Base-by-base conservation (phyloP, 1,284 basidiomycete genomes). In the Puccinia brachypodii region DNA sequence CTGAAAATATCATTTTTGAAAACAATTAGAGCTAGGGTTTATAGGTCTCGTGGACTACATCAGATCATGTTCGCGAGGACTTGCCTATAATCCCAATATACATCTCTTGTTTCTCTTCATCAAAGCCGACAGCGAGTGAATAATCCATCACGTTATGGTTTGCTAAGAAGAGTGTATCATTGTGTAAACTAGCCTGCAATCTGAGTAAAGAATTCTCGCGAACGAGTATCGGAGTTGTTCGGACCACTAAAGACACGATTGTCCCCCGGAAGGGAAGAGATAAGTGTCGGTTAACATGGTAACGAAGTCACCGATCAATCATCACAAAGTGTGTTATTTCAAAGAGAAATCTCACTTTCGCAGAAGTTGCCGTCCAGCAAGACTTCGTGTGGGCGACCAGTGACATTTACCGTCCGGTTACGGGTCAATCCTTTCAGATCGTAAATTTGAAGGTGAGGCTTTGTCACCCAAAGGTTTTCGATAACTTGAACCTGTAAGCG, bases 81-180 rank as follows among this genome's bases (percentile, higher is more conserved):
- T 76, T 75, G 56, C 80, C 80, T 66, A 82, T 82, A 22, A 82
- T 82, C 13, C 80, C 80, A 13, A 82, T 60, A 71, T 82, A 82
- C 58, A 82, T 58, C 38, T 82, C 73, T 50, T 82, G 72, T 28
- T 64, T 75, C 47, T 82, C 73, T 58, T 76, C 47, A 86, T 97
- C 95, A 19, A 99, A 92, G 22, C 96, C 97, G 33, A 96, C 94
- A 58, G 99, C 92, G 22, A 99, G 89, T 28, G 96, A 98, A 87
- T 99, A 99, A 87, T 99, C 97, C 97, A 99, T 99, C 79, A 98
- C 94, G 86, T 98, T 97, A 84, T 98, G 92, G 83, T 96, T 94
- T 13, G 94, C 92, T 68, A 99, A 88, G 88, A 99, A 99, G 3
- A 89, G 87, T 53, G 88, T 85, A 71, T 99, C 97, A 85, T 97